Evolutionary conservation across 108 stramenopile genomes (phyloP).

Genomic region (Conticribra guillardii): DNA sequence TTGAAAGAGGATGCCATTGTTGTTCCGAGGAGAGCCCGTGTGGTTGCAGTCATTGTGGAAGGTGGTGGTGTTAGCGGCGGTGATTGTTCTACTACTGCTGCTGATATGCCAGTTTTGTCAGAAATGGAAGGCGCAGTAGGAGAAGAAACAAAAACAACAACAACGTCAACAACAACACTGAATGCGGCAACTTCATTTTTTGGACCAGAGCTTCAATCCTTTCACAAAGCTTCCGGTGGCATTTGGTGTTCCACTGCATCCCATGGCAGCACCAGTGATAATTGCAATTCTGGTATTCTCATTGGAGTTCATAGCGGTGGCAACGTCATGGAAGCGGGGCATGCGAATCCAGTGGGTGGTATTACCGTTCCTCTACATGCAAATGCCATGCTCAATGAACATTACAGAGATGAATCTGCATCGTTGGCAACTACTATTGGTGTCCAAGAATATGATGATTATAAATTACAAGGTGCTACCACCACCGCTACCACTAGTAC

Average conservation of each 20-base stretch:
- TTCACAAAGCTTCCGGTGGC: conserved; percentile 30
- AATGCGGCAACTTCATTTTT: conserved; percentile 30
- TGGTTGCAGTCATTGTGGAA: conserved; percentile 67
- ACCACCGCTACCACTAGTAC: conserved; percentile 3
- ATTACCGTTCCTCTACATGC: conserved; percentile 45
- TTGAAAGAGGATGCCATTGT: conserved; percentile 67
- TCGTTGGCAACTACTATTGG: conserved; percentile 8
- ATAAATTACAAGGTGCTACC: conserved; percentile 2
- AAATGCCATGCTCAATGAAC: conserved; percentile 27
- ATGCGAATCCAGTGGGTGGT: conserved; percentile 3
- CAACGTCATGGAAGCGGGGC: background rate
- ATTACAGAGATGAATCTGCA: conserved; percentile 14
- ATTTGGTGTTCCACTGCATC: conserved; percentile 28
- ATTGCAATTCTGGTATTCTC: conserved; percentile 3
- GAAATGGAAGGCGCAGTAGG: background rate
- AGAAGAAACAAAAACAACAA: background rate
- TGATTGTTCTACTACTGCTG: background rate
- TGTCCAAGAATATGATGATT: conserved; percentile 51
- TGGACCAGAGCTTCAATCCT: conserved; percentile 34
- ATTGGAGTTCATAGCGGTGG: conserved; percentile 14
- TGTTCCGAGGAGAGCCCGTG: conserved; percentile 69
- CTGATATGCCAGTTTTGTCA: background rate
- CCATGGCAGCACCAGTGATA: background rate
- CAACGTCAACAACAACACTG: background rate
- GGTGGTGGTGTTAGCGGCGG: conserved; percentile 15